Evolutionary conservation across 1,139 yeast genomes (phyloP).

Genomic region (Wickerhamomyces sp.): DNA sequence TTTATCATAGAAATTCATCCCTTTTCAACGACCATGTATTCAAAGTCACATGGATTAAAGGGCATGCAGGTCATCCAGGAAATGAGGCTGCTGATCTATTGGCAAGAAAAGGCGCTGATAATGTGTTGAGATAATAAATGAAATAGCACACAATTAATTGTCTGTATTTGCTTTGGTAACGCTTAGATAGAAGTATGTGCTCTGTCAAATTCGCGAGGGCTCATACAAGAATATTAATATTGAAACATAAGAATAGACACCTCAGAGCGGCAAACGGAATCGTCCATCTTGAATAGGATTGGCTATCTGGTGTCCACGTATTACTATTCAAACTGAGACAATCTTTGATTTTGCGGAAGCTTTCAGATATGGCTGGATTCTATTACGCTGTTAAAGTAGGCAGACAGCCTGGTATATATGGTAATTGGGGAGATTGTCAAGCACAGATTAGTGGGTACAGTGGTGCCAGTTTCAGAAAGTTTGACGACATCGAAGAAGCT

Average conservation of each 20-base stretch:
- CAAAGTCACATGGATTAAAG: slow-evolving; percentile 56
- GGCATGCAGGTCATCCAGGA: slow-evolving; percentile 66
- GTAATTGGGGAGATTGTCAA: neutral
- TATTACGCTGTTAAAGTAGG: neutral
- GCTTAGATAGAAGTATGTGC: too few species aligned
- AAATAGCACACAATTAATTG: too few species aligned
- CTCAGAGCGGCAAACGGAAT: too few species aligned
- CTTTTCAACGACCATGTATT: slow-evolving; percentile 29
- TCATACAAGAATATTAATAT: too few species aligned
- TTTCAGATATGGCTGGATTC: neutral
- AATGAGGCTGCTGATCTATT: slow-evolving; percentile 74
- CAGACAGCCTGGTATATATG: neutral
- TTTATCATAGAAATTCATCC: slow-evolving; percentile 24
- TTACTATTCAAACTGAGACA: too few species aligned
- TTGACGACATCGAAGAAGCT: neutral
- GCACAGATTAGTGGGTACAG: neutral
- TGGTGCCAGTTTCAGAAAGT: neutral
- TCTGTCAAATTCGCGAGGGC: too few species aligned
- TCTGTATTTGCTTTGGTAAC: too few species aligned
- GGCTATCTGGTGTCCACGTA: too few species aligned
- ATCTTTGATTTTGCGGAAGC: neutral
- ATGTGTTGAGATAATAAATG: neutral
- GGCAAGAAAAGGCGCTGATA: slow-evolving; percentile 62
- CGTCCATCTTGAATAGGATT: too few species aligned
- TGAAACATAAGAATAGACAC: too few species aligned